phyloP scores from a whole-genome alignment of 345 rosid genomes.

The Laguncularia racemosa region DNA sequence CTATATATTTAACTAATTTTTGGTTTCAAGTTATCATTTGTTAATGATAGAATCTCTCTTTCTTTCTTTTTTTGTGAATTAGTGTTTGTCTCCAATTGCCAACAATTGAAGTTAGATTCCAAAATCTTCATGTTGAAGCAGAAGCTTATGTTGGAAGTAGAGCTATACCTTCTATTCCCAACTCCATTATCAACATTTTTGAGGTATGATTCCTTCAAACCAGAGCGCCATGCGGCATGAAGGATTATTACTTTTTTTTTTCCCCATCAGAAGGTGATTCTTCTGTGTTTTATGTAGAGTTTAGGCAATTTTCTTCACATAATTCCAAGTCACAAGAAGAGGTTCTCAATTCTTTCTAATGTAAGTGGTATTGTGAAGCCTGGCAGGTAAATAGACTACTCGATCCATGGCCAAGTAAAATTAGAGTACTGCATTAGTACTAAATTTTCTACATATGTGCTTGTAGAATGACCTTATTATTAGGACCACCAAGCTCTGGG shows the following conservation, averaged over 20 bases:
- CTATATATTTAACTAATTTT: no score
- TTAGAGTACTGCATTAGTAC: neutral
- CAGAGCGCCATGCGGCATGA: neutral
- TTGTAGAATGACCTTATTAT: constrained; percentile 13
- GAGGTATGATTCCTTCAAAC: constrained; percentile 3
- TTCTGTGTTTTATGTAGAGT: constrained; percentile 1
- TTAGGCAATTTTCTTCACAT: constrained; percentile 5
- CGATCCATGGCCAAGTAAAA: neutral
- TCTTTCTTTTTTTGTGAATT: neutral
- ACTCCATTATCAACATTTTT: constrained; percentile 6
- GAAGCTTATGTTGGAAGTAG: constrained; percentile 14
- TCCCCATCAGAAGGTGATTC: neutral
- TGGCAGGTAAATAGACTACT: constrained; percentile 6
- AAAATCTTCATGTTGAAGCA: constrained; percentile 9
- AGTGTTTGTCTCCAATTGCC: constrained; percentile 9
- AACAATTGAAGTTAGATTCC: constrained; percentile 14
- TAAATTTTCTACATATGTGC: neutral
- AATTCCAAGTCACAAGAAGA: constrained; percentile 9
- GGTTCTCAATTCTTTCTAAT: constrained; percentile 10
- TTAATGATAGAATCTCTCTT: neutral
- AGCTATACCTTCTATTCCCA: constrained; percentile 8
- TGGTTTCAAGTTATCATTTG: no score
- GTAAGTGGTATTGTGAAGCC: constrained; percentile 14
- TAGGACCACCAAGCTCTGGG: constrained; percentile 19
- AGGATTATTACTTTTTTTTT: neutral